phyloP scores from a whole-genome alignment of 148 eudicot species.

The Linanthus parryae region DNA sequence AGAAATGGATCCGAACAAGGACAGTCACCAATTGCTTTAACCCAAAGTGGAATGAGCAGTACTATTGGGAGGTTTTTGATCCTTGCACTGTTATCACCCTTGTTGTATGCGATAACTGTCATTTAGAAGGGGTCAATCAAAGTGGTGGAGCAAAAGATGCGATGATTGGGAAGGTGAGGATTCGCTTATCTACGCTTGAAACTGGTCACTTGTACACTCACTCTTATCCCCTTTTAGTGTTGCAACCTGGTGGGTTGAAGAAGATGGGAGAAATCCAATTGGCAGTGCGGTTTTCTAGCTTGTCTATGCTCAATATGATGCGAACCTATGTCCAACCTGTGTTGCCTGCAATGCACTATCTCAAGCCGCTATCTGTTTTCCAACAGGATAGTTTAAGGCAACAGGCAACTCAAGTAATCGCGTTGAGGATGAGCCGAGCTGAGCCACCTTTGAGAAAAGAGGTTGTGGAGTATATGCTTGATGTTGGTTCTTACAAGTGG shows the following conservation, averaged over 20 bases:
- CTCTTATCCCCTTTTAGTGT: slow-evolving; percentile 9
- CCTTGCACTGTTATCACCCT: slow-evolving; percentile 12
- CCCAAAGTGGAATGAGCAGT: slow-evolving; percentile 16
- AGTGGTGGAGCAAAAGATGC: slow-evolving; percentile 8
- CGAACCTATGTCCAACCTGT: slow-evolving; percentile 8
- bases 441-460: slow-evolving; percentile 16
- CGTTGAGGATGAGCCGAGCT: slow-evolving; percentile 7
- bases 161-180: slow-evolving; percentile 13
- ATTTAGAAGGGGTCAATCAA: background rate
- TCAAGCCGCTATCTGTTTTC: slow-evolving; percentile 7
- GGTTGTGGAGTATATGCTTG: slow-evolving; percentile 19
- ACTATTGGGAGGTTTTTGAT: slow-evolving; percentile 13
- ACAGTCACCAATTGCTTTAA: slow-evolving; percentile 6
- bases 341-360: slow-evolving; percentile 15
- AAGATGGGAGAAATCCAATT: slow-evolving; percentile 15
- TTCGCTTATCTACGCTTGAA: slow-evolving; percentile 12
- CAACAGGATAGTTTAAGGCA: slow-evolving; percentile 15
- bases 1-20: slow-evolving; percentile 15
- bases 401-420: slow-evolving; percentile 11
- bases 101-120: slow-evolving; percentile 9
- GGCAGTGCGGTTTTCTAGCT: slow-evolving; percentile 10
- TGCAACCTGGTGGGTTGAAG: slow-evolving; percentile 6
- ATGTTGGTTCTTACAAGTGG: slow-evolving; percentile 16
- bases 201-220: slow-evolving; percentile 10
- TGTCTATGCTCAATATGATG: slow-evolving; percentile 9